Base-by-base conservation (phyloP, 441 rosid genomes). In the Sinapis alba region DNA sequence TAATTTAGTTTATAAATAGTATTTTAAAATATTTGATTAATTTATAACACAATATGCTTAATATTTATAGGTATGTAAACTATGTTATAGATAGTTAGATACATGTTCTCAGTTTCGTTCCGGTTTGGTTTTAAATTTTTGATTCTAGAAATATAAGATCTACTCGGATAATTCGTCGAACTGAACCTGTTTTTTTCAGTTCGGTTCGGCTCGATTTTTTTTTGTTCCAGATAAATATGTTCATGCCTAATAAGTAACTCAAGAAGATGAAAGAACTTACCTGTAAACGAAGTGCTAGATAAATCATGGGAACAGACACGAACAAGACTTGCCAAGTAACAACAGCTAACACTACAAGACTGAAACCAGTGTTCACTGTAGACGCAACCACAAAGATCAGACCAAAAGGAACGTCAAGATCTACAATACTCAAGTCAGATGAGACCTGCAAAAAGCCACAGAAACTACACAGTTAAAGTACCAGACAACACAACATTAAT, bases 241-340 rank as follows among this genome's bases (percentile, higher is more conserved):
- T 2, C 13, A 36, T 10, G 41, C 41, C 1, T 36, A 10, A 3
- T 10, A 36, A 36, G 13, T 36, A 41, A 5, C 16, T 11, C 18
- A 68, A 62, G 41, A 53, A 74, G 66, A 36, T 3, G 27, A 15
- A 63, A 30, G 3, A 68, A 1, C 75, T 71, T 72, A 91, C 98
- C 98, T 96, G 99, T 73, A 96, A 86, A 45, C 84, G 86, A 76
- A 90, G 83, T 7, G 97, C 88, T 15, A 84, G 45, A 63, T 70
- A 87, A 26, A 96, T 70, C 84, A 89, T 82, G n/a, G 97, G 99
- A 69, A 96, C 67, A 53, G 96, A 87, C 56, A 93, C 94, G 58
- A 93, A 89, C 82, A 96, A 83, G 71, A 90, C 96, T 87, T 93
- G 98, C 99, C 98, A 96, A 21, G 94, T 87, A 64, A 96, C 87